These are phyloP conservation scores for Candida oleophila DNA, from an alignment of 805 yeast species.

Conservation along the genomic window DNA sequence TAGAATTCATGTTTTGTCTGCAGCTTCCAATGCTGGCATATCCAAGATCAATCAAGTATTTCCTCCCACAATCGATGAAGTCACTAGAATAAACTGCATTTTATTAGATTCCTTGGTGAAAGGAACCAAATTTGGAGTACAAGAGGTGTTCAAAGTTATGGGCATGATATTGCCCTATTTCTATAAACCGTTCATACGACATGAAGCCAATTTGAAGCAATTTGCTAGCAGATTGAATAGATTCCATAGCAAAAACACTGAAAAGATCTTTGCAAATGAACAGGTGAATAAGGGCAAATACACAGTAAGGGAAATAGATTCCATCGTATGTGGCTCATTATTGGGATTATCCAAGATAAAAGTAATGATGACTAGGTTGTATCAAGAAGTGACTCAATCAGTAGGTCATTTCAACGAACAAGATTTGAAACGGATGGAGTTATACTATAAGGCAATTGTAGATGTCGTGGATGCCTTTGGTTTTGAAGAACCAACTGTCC, in stretches of 20 bases:
- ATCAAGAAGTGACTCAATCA: slow-evolving; percentile 46
- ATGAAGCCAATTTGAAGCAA: slow-evolving; percentile 83
- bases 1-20: slow-evolving; percentile 64
- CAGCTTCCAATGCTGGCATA: slow-evolving; percentile 54
- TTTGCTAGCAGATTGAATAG: slow-evolving; percentile 55
- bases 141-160: slow-evolving; percentile 76
- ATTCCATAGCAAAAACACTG: slow-evolving; percentile 28
- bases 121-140: slow-evolving; percentile 68
- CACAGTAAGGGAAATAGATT: slow-evolving; percentile 31
- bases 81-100: slow-evolving; percentile 84
- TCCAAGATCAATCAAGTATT: slow-evolving; percentile 72
- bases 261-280: slow-evolving; percentile 26
- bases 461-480: slow-evolving; percentile 84
- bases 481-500: slow-evolving; percentile 31
- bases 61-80: slow-evolving; percentile 95
- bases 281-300: slow-evolving; percentile 29
- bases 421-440: slow-evolving; percentile 27
- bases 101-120: slow-evolving; percentile 69
- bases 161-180: slow-evolving; percentile 85
- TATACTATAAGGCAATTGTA: slow-evolving; percentile 51
- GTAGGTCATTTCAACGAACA: slow-evolving; percentile 13
- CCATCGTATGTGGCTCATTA: slow-evolving; percentile 59
- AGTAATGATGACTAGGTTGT: slow-evolving; percentile 62
- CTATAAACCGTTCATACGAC: slow-evolving; percentile 89
- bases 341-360: slow-evolving; percentile 71